These are phyloP conservation scores for Vitis rupestris DNA, from an alignment of 164 flowering plant genomes.

Conservation along the genomic window DNA sequence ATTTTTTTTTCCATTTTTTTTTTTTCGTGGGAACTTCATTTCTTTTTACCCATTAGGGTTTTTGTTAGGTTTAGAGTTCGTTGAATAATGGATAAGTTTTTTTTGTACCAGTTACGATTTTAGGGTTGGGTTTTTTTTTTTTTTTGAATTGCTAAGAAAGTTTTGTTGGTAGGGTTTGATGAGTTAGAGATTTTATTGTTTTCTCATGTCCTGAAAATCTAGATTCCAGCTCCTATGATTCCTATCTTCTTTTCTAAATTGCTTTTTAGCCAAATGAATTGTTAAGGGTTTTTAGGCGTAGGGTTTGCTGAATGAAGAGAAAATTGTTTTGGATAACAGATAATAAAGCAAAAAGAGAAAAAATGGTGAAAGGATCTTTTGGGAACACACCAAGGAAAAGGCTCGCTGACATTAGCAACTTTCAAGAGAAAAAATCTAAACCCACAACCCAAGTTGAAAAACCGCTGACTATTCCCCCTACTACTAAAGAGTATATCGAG, in stretches of 20 bases:
- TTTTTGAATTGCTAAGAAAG: not conserved
- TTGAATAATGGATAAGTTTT: not conserved
- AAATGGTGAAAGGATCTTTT: constrained; percentile 6
- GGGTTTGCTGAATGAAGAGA: not conserved
- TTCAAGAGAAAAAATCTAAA: constrained; percentile 20
- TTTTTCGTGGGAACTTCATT: not conserved
- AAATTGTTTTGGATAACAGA: constrained; percentile 6
- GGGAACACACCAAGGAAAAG: constrained; percentile 19
- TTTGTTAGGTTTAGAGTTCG: not conserved
- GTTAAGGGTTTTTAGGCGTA: not conserved
- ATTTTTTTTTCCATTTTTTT: too few relatives aligned
- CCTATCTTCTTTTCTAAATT: not conserved
- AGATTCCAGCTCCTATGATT: not conserved
- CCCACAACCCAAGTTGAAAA: constrained; percentile 12
- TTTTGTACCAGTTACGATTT: not conserved
- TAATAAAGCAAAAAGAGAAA: constrained; percentile 9
- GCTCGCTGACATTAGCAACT: constrained; percentile 41
- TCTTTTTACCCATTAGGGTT: not conserved
- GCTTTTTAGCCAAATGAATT: not conserved
- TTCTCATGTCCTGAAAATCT: not conserved
- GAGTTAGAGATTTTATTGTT: not conserved
- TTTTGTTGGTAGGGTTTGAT: not conserved
- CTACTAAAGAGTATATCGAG: constrained; percentile 33
- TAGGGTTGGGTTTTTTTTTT: not conserved
- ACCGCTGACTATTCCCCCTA: constrained; percentile 1